These are phyloP conservation scores for Podospora anserina DNA, from an alignment of 495 filamentous ascomycete species.

Conservation along the genomic window DNA sequence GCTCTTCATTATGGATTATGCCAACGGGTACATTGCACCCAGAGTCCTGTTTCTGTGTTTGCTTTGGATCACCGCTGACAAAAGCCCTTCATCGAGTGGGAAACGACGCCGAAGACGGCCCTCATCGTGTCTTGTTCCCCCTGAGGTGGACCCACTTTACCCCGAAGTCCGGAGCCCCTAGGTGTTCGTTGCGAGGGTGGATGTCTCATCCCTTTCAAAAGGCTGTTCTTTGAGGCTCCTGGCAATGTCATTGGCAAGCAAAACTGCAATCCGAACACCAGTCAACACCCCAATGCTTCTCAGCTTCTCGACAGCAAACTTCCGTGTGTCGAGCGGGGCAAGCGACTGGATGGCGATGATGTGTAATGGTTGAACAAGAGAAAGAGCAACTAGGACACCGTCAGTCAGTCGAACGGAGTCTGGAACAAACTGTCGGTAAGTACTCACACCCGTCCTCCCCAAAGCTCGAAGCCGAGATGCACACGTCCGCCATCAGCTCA, in stretches of 20 bases:
- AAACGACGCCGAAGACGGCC: slow-evolving; percentile 43
- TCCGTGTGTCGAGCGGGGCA: not conserved
- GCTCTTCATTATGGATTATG: too few relatives aligned
- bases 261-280: not conserved
- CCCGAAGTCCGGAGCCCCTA: not conserved
- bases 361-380: not conserved
- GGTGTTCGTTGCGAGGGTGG: too few relatives aligned
- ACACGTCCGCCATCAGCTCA: not conserved
- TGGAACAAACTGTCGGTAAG: not conserved
- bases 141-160: too few relatives aligned
- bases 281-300: not conserved
- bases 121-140: too few relatives aligned
- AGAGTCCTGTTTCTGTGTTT: too few relatives aligned
- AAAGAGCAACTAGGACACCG: not conserved
- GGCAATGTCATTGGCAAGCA: not conserved
- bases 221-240: not conserved
- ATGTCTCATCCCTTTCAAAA: not conserved
- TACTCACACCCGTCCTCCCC: not conserved
- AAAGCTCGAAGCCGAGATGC: not conserved
- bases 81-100: slow-evolving; percentile 35
- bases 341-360: not conserved
- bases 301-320: not conserved
- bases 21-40: too few relatives aligned
- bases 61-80: too few relatives aligned
- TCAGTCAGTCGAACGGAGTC: not conserved